These are phyloP conservation scores for Cornus controversa DNA, from an alignment of 148 eudicot genomes.

Conservation along the genomic window DNA sequence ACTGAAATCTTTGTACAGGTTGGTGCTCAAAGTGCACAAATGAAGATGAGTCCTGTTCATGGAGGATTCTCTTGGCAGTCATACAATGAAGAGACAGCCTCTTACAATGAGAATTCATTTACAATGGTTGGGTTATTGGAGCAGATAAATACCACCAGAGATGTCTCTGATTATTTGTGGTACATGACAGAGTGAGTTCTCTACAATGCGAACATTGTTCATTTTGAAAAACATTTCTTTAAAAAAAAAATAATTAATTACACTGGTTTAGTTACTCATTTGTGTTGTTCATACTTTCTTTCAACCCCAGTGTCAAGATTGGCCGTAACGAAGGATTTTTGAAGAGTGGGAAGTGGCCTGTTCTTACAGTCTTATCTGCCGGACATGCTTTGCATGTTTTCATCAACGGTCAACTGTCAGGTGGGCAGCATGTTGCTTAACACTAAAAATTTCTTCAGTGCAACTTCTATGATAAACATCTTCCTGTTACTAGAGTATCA, in stretches of 20 bases:
- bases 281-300: slow-evolving; percentile 8
- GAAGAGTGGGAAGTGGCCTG: slow-evolving; percentile 63
- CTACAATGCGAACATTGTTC: background rate
- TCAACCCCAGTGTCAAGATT: slow-evolving; percentile 57
- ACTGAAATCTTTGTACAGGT: slow-evolving; percentile 31
- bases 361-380: slow-evolving; percentile 78
- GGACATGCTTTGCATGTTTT: slow-evolving; percentile 97
- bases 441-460: background rate
- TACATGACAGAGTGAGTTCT: slow-evolving; percentile 80
- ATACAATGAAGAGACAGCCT: slow-evolving; percentile 60
- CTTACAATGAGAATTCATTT: slow-evolving; percentile 49
- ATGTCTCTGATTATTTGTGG: slow-evolving; percentile 80
- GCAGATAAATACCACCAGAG: slow-evolving; percentile 78
- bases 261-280: background rate
- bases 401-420: slow-evolving; percentile 77
- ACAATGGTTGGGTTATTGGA: slow-evolving; percentile 59
- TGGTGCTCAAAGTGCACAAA: slow-evolving; percentile 51
- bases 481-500: background rate
- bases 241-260: background rate
- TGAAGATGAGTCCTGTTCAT: slow-evolving; percentile 57
- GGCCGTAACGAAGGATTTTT: slow-evolving; percentile 59
- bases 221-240: background rate
- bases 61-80: slow-evolving; percentile 51
- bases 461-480: background rate
- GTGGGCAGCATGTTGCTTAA: slow-evolving; percentile 22